A percentile compares a stretch with the other conserved stretches of the same genome.
phyloP scores from a whole-genome alignment of 768 basidiomycete genomes.

The Tylopilus plumbeoviolaceoides region DNA sequence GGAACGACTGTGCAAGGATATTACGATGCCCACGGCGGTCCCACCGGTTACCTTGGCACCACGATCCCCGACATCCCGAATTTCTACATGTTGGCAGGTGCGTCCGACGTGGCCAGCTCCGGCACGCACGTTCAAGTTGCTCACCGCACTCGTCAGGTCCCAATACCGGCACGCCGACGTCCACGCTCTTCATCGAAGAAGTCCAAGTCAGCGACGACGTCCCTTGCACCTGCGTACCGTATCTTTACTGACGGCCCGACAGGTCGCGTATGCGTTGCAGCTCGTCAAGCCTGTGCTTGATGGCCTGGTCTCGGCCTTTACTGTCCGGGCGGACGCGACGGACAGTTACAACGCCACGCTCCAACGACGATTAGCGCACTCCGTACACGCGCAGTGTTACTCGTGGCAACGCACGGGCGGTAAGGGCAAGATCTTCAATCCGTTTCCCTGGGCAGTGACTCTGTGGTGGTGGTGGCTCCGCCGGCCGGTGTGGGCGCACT shows the following conservation, averaged over 20 bases:
- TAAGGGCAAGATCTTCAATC: slow-evolving; percentile 34
- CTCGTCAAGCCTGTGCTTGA: not conserved
- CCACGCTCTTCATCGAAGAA: not conserved
- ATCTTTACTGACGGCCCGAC: not conserved
- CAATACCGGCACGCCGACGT: not conserved
- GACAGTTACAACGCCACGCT: slow-evolving; percentile 26
- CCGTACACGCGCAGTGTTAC: slow-evolving; percentile 28
- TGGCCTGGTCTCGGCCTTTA: slow-evolving; percentile 18
- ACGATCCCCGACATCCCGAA: not conserved
- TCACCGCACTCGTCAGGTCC: not conserved
- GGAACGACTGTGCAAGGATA: not conserved
- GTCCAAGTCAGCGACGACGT: not conserved
- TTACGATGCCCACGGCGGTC: not conserved
- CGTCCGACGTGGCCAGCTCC: not conserved
- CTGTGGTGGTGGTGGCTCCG: slow-evolving; percentile 36
- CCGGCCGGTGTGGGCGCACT: slow-evolving; percentile 34
- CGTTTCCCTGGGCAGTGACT: slow-evolving; percentile 37
- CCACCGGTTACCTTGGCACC: not conserved
- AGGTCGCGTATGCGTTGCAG: not conserved
- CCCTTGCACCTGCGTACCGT: not conserved
- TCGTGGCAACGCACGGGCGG: slow-evolving; percentile 41
- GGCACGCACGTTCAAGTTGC: too few relatives aligned
- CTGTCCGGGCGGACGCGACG: slow-evolving; percentile 20
- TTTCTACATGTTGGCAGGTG: not conserved
- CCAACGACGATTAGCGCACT: slow-evolving; percentile 15